A percentile compares a stretch with the other conserved stretches of the same genome.
Conservation (phyloP, 805 yeast genomes). For the Hanseniaspora guilliermondii region DNA sequence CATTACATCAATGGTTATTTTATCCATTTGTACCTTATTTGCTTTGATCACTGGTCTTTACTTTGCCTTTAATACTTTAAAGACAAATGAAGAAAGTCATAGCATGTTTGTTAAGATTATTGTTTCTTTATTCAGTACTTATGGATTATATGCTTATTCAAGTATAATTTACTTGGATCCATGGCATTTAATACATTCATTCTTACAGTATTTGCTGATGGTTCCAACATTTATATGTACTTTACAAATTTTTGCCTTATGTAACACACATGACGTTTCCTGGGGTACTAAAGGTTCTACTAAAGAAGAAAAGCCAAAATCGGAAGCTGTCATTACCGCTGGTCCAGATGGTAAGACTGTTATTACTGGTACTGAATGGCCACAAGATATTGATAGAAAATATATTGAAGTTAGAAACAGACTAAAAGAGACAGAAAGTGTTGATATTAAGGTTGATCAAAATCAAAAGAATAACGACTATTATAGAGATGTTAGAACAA, state of each 20-base stretch:
- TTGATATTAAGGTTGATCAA: conserved; percentile 23
- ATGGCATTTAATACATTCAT: conserved; percentile 87
- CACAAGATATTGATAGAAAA: conserved; percentile 30
- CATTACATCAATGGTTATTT: conserved; percentile 53
- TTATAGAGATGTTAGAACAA: conserved; percentile 85
- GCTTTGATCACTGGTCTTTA: conserved; percentile 72
- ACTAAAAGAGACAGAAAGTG: conserved; percentile 26
- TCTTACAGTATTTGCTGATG: conserved; percentile 75
- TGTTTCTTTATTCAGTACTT: conserved; percentile 76
- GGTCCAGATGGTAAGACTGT: conserved; percentile 75
- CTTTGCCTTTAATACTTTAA: conserved; percentile 53
- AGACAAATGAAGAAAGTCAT: conserved; percentile 28
- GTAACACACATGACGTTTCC: conserved; percentile 95
- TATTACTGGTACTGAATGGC: conserved; percentile 44
- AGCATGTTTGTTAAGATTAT: conserved; percentile 61
- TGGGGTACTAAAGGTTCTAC: conserved; percentile 99
- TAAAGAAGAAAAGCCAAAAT: conserved; percentile 52
- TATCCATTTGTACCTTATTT: conserved; percentile 70
- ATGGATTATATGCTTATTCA: conserved; percentile 74
- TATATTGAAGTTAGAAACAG: conserved; percentile 29
- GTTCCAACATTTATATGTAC: conserved; percentile 88
- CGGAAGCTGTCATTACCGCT: conserved; percentile 70
- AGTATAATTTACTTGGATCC: conserved; percentile 84
- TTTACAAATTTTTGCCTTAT: conserved; percentile 87
- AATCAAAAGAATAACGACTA: conserved; percentile 53